A percentile compares a stretch with the other conserved stretches of the same genome.
phyloP scores from a whole-genome alignment of 164 flowering plant genomes.

The Akebia trifoliata region DNA sequence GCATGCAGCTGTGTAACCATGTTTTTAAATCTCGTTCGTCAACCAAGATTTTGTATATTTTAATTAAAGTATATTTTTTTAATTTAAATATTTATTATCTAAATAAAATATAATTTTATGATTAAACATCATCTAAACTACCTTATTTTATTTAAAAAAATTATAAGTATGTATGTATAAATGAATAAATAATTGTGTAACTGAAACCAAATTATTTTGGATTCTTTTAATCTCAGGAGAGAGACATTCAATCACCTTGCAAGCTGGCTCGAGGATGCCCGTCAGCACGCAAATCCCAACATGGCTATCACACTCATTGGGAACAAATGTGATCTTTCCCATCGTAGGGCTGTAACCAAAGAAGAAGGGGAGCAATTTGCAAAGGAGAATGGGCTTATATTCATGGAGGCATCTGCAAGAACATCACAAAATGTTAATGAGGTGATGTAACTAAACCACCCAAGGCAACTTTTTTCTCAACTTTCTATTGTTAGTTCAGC shows the following conservation, averaged over 20 bases:
- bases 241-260: slow-evolving; percentile 89
- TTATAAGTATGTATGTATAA: too few species aligned
- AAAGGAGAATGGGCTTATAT: slow-evolving; percentile 78
- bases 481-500: not conserved
- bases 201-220: not conserved
- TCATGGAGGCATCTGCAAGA: slow-evolving; percentile 88
- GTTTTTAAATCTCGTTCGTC: too few species aligned
- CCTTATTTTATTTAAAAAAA: too few species aligned
- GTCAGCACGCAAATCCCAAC: slow-evolving; percentile 85
- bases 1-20: too few species aligned
- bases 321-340: slow-evolving; percentile 76
- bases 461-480: not conserved
- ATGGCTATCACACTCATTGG: slow-evolving; percentile 86
- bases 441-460: slow-evolving; percentile 27
- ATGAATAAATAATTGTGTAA: not conserved
- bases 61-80: too few species aligned
- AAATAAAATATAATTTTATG: too few species aligned
- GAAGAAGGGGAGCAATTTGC: slow-evolving; percentile 97
- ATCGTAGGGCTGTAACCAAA: slow-evolving; percentile 76
- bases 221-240: slow-evolving; percentile 41
- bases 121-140: too few species aligned
- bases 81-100: too few species aligned
- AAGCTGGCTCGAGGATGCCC: slow-evolving; percentile 90
- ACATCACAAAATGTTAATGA: slow-evolving; percentile 87
- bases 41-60: too few species aligned